Percentiles rank a stretch among this genome's conserved stretches.
These are phyloP conservation scores for Carex parvula DNA, from an alignment of 176 grass and related monocot species.

Conservation along the genomic window DNA sequence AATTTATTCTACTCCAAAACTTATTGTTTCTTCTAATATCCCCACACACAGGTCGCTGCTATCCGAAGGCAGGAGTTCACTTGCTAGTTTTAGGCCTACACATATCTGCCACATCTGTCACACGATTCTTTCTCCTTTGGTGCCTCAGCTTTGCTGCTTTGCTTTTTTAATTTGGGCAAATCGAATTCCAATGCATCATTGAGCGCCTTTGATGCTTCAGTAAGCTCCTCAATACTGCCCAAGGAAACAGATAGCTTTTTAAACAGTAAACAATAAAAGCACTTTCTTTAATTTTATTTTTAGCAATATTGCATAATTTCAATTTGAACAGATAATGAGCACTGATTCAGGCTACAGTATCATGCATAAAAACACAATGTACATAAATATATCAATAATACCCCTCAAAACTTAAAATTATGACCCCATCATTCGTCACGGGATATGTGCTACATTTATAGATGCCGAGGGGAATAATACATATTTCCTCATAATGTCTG, in stretches of 20 bases:
- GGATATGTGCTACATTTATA: neutral
- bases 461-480: neutral
- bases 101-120: conserved; percentile 55
- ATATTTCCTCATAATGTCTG: neutral
- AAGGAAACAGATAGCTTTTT: conserved; percentile 18
- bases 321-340: neutral
- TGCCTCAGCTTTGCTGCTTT: conserved; percentile 53
- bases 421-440: neutral
- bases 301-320: neutral
- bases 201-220: conserved; percentile 71
- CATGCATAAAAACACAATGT: neutral
- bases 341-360: neutral
- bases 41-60: neutral
- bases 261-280: neutral
- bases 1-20: too few species aligned
- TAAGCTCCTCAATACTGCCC: conserved; percentile 63
- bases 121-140: conserved; percentile 41
- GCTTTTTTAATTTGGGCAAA: conserved; percentile 61
- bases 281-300: neutral
- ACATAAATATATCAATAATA: neutral
- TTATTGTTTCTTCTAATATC: too few species aligned
- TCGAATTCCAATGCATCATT: conserved; percentile 72
- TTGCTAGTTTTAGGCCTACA: conserved; percentile 22
- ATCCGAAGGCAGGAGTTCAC: neutral
- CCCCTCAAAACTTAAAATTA: neutral